Conservation (phyloP, 139 green algal species). For the Chlorella ohadii region DNA sequence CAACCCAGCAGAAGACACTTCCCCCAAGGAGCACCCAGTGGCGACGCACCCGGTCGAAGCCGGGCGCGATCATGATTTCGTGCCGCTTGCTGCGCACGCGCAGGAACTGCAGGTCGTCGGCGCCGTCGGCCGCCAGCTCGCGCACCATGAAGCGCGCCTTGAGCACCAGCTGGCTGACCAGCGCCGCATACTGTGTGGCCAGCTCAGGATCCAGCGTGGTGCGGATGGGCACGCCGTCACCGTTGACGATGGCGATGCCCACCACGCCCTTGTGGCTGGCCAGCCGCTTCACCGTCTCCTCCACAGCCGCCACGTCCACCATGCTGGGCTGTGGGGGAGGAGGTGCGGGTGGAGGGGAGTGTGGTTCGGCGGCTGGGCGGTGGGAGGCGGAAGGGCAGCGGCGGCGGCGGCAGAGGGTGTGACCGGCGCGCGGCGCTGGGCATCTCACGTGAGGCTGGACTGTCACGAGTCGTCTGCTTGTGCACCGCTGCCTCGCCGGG, state of each 20-base stretch:
- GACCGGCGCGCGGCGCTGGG: neutral
- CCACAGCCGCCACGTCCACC: constrained; percentile 74
- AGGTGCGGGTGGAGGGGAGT: neutral
- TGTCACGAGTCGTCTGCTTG: no score
- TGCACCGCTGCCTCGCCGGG: no score
- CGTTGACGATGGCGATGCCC: constrained; percentile 86
- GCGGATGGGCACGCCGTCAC: constrained; percentile 88
- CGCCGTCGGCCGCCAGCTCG: constrained; percentile 74
- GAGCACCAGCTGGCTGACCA: constrained; percentile 72
- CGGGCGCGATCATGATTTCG: constrained; percentile 91
- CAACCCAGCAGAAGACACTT: neutral
- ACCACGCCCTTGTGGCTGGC: constrained; percentile 72
- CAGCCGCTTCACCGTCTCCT: constrained; percentile 83
- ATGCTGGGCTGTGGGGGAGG: constrained; percentile 40
- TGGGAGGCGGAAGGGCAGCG: no score
- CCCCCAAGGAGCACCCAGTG: neutral
- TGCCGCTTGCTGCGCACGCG: constrained; percentile 84
- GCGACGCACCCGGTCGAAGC: constrained; percentile 62
- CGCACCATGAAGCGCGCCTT: constrained; percentile 81
- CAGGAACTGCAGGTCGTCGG: constrained; percentile 90
- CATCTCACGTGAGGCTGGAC: neutral
- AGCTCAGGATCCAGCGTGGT: constrained; percentile 86
- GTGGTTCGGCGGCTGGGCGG: neutral
- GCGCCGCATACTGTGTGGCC: constrained; percentile 69
- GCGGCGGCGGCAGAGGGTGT: neutral